phyloP scores from a whole-genome alignment of 1,284 basidiomycete species.

The Moesziomyces sp. region DNA sequence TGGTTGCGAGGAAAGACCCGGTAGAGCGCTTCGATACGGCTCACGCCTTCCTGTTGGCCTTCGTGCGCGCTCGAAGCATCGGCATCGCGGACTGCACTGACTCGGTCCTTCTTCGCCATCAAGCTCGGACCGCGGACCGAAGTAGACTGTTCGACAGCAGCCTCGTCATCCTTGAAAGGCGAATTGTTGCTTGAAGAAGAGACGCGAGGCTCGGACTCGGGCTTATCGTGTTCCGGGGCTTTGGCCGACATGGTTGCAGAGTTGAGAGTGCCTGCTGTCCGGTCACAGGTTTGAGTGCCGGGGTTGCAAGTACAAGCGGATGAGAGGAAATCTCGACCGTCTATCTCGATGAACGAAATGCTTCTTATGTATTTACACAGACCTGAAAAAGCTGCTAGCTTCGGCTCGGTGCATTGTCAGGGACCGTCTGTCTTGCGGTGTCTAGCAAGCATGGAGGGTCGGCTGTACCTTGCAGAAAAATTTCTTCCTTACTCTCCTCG shows the following conservation, averaged over 20 bases:
- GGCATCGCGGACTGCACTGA: conserved; percentile 19
- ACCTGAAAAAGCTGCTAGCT: too few species aligned
- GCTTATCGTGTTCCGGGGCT: not conserved
- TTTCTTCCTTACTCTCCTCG: too few species aligned
- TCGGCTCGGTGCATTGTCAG: too few species aligned
- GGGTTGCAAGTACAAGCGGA: too few species aligned
- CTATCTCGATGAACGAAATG: too few species aligned
- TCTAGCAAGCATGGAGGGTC: too few species aligned
- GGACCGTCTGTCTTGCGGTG: too few species aligned
- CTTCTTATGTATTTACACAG: too few species aligned
- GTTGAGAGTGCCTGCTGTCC: not conserved
- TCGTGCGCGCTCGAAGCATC: conserved; percentile 15
- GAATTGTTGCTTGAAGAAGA: conserved; percentile 9
- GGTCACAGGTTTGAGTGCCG: too few species aligned
- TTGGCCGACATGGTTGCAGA: conserved; percentile 7
- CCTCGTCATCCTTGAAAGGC: conserved; percentile 9
- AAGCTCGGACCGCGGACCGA: conserved; percentile 1
- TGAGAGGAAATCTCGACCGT: too few species aligned
- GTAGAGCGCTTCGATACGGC: conserved; percentile 36
- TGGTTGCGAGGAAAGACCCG: conserved; percentile 19
- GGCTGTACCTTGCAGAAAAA: too few species aligned
- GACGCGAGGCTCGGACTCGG: conserved; percentile 3
- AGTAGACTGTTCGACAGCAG: conserved; percentile 1
- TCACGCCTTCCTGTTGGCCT: conserved; percentile 25
- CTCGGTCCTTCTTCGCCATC: not conserved